Conservation (phyloP, 768 basidiomycete genomes). For the Russula griseocarnosa region DNA sequence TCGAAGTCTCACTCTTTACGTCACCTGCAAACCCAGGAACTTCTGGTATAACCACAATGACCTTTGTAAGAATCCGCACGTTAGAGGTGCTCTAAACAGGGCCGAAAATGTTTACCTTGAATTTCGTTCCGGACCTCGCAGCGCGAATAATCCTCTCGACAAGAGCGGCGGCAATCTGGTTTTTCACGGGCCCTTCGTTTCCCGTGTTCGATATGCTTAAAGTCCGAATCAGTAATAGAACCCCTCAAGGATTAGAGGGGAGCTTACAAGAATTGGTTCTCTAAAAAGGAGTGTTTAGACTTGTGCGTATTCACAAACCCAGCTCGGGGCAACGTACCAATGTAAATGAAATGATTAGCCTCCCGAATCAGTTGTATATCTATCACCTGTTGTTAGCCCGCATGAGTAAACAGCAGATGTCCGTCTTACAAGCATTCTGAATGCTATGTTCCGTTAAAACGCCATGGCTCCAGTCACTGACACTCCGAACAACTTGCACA, state of each 20-base stretch:
- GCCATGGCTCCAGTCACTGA: slow-evolving; percentile 93
- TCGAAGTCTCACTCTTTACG: slow-evolving; percentile 56
- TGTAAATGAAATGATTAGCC: slow-evolving; percentile 86
- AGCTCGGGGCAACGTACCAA: slow-evolving; percentile 51
- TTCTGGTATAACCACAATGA: slow-evolving; percentile 85
- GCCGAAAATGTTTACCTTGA: slow-evolving; percentile 50
- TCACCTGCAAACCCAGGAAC: slow-evolving; percentile 88
- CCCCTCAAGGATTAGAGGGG: background rate
- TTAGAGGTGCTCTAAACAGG: background rate
- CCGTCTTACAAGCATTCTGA: slow-evolving; percentile 80
- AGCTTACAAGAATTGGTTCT: slow-evolving; percentile 86
- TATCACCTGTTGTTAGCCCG: slow-evolving; percentile 31
- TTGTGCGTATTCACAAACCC: background rate
- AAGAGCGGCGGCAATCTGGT: slow-evolving; percentile 78
- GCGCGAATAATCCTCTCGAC: slow-evolving; percentile 85
- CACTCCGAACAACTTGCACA: slow-evolving; percentile 81
- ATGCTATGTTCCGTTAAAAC: slow-evolving; percentile 87
- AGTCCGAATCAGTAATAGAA: slow-evolving; percentile 10
- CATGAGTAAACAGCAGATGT: background rate
- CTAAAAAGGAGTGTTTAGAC: slow-evolving; percentile 29
- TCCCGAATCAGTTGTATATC: slow-evolving; percentile 79
- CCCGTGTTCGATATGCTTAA: slow-evolving; percentile 72
- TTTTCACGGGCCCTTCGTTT: slow-evolving; percentile 63
- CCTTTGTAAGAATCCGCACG: slow-evolving; percentile 41
- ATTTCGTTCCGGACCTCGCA: slow-evolving; percentile 61